Base-by-base conservation (phyloP, 768 basidiomycete species). In the Cubamyces lactineus region DNA sequence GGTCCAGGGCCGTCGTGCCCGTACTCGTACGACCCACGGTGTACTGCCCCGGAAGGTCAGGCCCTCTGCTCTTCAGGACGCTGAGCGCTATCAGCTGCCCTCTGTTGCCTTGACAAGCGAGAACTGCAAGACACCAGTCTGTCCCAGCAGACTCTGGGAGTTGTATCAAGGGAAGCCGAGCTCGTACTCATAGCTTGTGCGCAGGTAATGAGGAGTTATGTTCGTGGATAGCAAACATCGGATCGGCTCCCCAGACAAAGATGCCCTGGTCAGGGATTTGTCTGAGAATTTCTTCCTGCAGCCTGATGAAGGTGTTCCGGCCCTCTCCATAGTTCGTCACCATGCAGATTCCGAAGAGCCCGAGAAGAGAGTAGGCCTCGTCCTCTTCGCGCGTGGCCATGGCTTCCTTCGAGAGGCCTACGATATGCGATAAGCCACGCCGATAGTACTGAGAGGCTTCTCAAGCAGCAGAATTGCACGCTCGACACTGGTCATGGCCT, bases 351-450 rank as follows among this genome's bases (percentile, higher is more conserved):
- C 57, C 57, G 38, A 57, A 57, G 47, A 57, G 9, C 13, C 57
- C 57, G 8, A 57, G 19, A 3, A 62, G 40, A 7, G 48, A 56
- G 42, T 62, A 62, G 21, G 61, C 61, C 49, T 54, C 53, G 41
- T 62, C 61, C 30, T 62, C 61, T 0, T 34, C 41, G 4, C 55
- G 43, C 17, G 61, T 62, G 1, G 61, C 52, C n/a, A n/a, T n/a
- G n/a, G n/a, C 12, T 45, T 5, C 40, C 61, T 30, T 6, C 21
- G 21, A 1, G 61, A 55, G 3, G 61, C 61, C 61, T 54, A 62
- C 2, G 54, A 53, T 54, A 62, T 62, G 13, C 58, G 50, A 6
- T 51, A 26, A 0, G 58, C 58, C 6, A 59, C 50, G 42, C 50
- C 46, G 28, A 59, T 17, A 6, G 28, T 6, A 17, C 26, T 38